phyloP scores from a whole-genome alignment of 176 grass and related monocot genomes.

The Rhynchospora breviuscula region DNA sequence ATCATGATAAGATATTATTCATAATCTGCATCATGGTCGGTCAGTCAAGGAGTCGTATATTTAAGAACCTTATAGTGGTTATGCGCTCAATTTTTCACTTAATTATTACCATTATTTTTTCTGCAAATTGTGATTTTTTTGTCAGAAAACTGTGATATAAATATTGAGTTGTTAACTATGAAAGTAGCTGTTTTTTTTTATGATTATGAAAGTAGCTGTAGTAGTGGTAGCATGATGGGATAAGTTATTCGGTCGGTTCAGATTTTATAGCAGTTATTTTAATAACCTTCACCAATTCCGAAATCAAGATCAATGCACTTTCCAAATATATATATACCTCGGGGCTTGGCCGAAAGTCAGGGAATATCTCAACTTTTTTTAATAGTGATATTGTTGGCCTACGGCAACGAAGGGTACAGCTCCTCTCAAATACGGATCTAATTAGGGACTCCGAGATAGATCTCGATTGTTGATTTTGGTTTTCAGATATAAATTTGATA shows the following conservation, averaged over 20 bases:
- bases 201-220: not conserved
- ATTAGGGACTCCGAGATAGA: too few relatives aligned
- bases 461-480: too few relatives aligned
- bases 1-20: not conserved
- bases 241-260: not conserved
- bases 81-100: not conserved
- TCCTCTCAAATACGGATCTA: too few relatives aligned
- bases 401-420: not conserved
- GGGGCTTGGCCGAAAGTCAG: not conserved
- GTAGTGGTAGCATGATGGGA: not conserved
- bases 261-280: not conserved
- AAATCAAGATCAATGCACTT: not conserved
- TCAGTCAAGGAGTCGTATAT: not conserved
- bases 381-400: not conserved
- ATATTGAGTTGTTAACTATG: not conserved
- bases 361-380: not conserved
- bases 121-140: too few relatives aligned
- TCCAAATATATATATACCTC: not conserved
- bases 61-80: not conserved
- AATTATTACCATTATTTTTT: not conserved
- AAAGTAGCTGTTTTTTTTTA: not conserved
- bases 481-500: too few relatives aligned
- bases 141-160: not conserved
- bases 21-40: not conserved
- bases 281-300: not conserved